phyloP scores from a whole-genome alignment of 495 filamentous ascomycete genomes.

The Penicillium roqueforti region DNA sequence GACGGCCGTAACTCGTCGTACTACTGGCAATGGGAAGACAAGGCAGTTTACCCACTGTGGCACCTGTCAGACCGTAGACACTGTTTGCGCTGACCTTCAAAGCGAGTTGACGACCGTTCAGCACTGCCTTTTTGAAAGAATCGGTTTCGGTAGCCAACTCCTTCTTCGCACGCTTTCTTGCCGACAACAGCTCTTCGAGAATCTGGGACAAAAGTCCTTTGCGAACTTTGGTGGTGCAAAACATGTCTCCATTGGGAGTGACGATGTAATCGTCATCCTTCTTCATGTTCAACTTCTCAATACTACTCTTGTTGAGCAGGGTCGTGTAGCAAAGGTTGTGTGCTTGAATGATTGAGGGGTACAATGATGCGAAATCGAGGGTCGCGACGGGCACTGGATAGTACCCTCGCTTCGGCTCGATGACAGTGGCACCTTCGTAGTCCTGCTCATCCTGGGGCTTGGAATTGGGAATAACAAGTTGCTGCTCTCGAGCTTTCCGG shows the following conservation, averaged over 20 bases:
- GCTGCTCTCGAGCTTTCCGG: slow-evolving; percentile 86
- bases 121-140: slow-evolving; percentile 92
- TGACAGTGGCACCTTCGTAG: slow-evolving; percentile 97
- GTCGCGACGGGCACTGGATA: slow-evolving; percentile 94
- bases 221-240: slow-evolving; percentile 79
- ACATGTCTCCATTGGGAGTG: slow-evolving; percentile 91
- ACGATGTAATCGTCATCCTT: slow-evolving; percentile 95
- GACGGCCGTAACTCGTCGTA: slow-evolving; percentile 89
- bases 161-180: slow-evolving; percentile 88
- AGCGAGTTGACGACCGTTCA: slow-evolving; percentile 95
- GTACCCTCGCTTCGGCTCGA: slow-evolving; percentile 88
- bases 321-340: slow-evolving; percentile 99
- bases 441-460: slow-evolving; percentile 66
- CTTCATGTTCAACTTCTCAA: slow-evolving; percentile 66
- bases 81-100: slow-evolving; percentile 97
- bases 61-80: slow-evolving; percentile 96
- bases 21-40: slow-evolving; percentile 94
- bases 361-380: slow-evolving; percentile 97
- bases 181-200: slow-evolving; percentile 83
- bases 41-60: slow-evolving; percentile 90
- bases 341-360: slow-evolving; percentile 97
- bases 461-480: slow-evolving; percentile 87
- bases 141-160: slow-evolving; percentile 90
- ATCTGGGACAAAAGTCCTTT: slow-evolving; percentile 94
- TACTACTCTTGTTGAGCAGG: slow-evolving; percentile 70